Evolutionary conservation across 257 asterid species (phyloP).

Genomic region (Solanum commersonii): DNA sequence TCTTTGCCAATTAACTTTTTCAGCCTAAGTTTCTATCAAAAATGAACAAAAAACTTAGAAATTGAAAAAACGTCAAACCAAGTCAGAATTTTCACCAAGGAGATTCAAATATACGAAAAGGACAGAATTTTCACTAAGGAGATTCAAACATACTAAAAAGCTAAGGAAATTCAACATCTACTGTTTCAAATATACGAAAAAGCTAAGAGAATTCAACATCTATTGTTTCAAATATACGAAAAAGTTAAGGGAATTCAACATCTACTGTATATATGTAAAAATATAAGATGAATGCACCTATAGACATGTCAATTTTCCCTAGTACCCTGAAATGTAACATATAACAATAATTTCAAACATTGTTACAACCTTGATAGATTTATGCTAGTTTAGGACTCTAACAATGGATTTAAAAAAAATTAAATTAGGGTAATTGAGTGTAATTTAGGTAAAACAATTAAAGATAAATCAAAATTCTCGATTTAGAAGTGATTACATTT

Average conservation of each 20-base stretch:
- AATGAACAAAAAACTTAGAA: background rate
- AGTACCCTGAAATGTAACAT: background rate
- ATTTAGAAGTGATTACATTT: background rate
- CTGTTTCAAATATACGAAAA: background rate
- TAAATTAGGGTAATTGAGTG: background rate
- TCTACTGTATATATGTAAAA: background rate
- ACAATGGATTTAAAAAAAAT: background rate
- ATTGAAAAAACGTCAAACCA: background rate
- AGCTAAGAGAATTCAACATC: background rate
- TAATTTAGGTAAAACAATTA: background rate
- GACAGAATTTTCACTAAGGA: background rate
- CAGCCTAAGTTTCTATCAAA: conserved; percentile 18
- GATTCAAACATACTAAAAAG: background rate
- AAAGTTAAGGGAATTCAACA: background rate
- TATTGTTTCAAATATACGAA: background rate
- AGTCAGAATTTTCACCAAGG: background rate
- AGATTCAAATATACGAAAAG: background rate
- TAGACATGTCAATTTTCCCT: background rate
- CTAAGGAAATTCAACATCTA: background rate
- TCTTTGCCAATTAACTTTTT: conserved; percentile 17
- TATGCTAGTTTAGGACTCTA: background rate
- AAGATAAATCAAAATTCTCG: background rate
- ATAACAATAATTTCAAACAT: background rate
- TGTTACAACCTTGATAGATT: background rate
- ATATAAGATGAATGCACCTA: background rate